Evolutionary conservation across 441 rosid species (phyloP), one percentile per base, ranked within the genome.

Genomic region (Adansonia rubrostipa): DNA sequence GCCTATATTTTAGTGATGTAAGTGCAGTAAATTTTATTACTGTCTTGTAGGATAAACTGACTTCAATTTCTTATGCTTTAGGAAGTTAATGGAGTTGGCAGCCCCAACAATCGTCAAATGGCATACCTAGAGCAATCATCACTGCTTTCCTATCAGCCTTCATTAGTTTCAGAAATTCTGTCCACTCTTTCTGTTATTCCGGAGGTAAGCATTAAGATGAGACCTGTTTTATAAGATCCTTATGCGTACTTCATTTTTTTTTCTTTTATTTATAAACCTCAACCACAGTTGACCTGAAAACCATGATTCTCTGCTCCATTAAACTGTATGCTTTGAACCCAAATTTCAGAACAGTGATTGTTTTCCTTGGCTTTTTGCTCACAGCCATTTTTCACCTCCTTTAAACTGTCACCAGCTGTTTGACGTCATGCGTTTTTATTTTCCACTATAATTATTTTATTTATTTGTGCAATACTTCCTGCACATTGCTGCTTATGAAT

Each of bases 121-220:
- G 76, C 58, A 45, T 71, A 87, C 72, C 56, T 80, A 19, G 83
- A 83, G 42, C 90, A 88, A 81, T 82, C 80, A 20, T 84, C 89
- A 22, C 81, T 84, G 13, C 68, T 78, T 73, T 65, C 87, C 74
- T 54, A 84, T 86, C 90, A 86, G 62, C 83, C 90, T 81, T 86
- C 89, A 75, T 86, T 95, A 61, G 89, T 87, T 71, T 89, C 87
- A 86, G 91, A 92, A 73, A 81, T 96, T 71, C 83, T 91, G 48
- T 93, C 91, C 15, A 51, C 89, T 75, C 92, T 96, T 81, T 91
- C 99, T 71, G 85, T 84, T 78, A 76, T 96, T 82, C 83, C 92
- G 14, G 98, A 96, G 97, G 99, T 92, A 75, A 82, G 80, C 67
- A 57, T 48, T 19, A 45, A 42, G 78, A 76, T 63, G 50, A 2